Evolutionary conservation across 2,329 filamentous ascomycete species (phyloP), one percentile per base, ranked within the genome.

Genomic region (Lizonia empirigonia): DNA sequence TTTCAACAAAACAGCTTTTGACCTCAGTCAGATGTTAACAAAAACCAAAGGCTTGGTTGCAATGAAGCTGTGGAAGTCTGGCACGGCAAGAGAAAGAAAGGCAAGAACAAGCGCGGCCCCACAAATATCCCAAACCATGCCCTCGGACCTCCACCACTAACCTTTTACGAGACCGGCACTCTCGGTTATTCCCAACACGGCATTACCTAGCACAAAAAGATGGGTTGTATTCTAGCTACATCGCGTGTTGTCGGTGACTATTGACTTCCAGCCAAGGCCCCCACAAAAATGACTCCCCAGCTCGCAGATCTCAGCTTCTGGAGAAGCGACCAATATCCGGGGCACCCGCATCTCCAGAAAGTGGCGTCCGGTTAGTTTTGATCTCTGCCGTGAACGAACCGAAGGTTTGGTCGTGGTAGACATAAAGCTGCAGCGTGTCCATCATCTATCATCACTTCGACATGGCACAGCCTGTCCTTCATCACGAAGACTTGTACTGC

Each of bases 351-450:
- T 48, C 41, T 44, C 50, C 45, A 47, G 40, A 37, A 23, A 22
- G 44, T 58, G 48, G 55, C 55, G 37, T 39, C 33, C 36, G 40
- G 44, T 30, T 40, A 55, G 34, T 23, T 15, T 30, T 13, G 15
- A 15, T 15, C 15, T 23, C 22, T 48, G 40, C 36, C 35, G 44
- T 42, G 32, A 48, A 38, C 35, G 10, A 36, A 53, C 48, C 34
- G 55, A 44, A 50, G 44, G 41, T 51, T 53, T 52, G 56, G 44
- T 50, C 35, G 32, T 10, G 39, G 24, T 38, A 55, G 36, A 55
- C 47, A 53, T 56, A 59, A 54, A 60, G 53, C 49, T 52, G 47
- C 26, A 52, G 35, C 46, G 27, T 46, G 49, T 39, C 48, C 44
- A 59, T 60, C 55, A 36, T 38, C 27, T 18, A 40, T 13, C 19